These are phyloP conservation scores for Coemansia brasiliensis DNA, from an alignment of 192 early-diverging fungal genomes.

Conservation along the genomic window DNA sequence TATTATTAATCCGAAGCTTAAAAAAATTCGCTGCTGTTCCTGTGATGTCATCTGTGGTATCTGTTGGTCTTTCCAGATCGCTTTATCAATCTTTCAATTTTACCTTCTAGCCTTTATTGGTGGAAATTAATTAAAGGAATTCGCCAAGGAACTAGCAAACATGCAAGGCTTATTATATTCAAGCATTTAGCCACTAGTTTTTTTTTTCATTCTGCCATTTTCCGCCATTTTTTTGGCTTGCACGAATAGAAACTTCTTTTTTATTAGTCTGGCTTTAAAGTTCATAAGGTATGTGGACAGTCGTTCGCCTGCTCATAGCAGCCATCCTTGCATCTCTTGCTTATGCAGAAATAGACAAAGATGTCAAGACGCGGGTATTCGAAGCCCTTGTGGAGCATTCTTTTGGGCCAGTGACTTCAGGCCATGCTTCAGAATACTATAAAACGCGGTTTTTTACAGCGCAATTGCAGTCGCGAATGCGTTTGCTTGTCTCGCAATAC, in stretches of 20 bases:
- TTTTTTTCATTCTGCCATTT: background rate
- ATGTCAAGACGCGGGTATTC: conserved; percentile 10
- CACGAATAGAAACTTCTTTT: too few relatives aligned
- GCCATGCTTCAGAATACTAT: conserved; percentile 36
- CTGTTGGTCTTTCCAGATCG: too few relatives aligned
- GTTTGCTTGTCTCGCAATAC: conserved; percentile 23
- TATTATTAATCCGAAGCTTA: background rate
- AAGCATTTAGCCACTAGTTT: background rate
- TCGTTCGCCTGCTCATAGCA: background rate
- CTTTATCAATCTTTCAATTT: too few relatives aligned
- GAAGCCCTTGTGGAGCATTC: conserved; percentile 27
- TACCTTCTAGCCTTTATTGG: too few relatives aligned
- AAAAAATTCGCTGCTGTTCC: background rate
- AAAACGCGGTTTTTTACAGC: conserved; percentile 44
- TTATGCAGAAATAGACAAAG: background rate
- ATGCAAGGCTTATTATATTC: too few relatives aligned
- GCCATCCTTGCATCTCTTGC: background rate
- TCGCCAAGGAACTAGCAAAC: too few relatives aligned
- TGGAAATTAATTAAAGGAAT: too few relatives aligned
- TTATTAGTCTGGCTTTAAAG: background rate
- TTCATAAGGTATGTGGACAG: background rate
- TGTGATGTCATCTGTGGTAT: too few relatives aligned
- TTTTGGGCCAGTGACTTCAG: conserved; percentile 27
- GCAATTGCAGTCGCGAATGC: conserved; percentile 42
- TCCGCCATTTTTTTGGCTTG: too few relatives aligned